Conservation (phyloP, 2,329 filamentous ascomycete genomes). For the Sphaceloma murrayae region DNA sequence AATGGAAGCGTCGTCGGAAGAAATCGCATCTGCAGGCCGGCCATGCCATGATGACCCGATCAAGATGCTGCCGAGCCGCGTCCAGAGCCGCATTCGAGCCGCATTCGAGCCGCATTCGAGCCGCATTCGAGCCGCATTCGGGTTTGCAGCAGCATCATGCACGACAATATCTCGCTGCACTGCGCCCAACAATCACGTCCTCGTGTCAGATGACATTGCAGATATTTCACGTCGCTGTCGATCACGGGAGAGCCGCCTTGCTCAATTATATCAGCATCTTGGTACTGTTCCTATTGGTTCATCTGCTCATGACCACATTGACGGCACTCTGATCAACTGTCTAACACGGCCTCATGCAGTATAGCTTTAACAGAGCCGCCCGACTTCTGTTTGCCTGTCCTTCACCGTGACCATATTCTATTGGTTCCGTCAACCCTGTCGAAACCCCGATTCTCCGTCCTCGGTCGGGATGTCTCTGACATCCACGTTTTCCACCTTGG, state of each 20-base stretch:
- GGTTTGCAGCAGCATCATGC: too few species aligned
- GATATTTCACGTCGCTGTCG: neutral
- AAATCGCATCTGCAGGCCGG: slow-evolving; percentile 1
- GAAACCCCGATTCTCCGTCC: slow-evolving; percentile 59
- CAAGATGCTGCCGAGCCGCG: too few species aligned
- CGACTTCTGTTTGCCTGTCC: too few species aligned
- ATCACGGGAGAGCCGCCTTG: neutral
- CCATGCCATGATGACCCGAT: too few species aligned
- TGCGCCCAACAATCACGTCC: neutral
- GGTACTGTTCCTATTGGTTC: too few species aligned
- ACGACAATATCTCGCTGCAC: slow-evolving; percentile 6
- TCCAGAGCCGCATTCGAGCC: too few species aligned
- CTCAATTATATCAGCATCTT: too few species aligned
- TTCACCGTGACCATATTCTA: neutral
- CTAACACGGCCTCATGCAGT: too few species aligned
- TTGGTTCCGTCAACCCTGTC: slow-evolving; percentile 23
- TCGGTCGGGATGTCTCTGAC: slow-evolving; percentile 55
- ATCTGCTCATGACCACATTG: too few species aligned
- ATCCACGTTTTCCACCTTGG: slow-evolving; percentile 66
- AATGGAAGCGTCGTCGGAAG: neutral
- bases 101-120: slow-evolving; percentile 7
- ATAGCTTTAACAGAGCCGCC: too few species aligned
- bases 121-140: slow-evolving; percentile 9
- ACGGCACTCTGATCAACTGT: too few species aligned
- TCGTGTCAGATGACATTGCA: slow-evolving; percentile 6